Base-by-base conservation (phyloP, 179 eudicot species). In the Beta macrorhiza region DNA sequence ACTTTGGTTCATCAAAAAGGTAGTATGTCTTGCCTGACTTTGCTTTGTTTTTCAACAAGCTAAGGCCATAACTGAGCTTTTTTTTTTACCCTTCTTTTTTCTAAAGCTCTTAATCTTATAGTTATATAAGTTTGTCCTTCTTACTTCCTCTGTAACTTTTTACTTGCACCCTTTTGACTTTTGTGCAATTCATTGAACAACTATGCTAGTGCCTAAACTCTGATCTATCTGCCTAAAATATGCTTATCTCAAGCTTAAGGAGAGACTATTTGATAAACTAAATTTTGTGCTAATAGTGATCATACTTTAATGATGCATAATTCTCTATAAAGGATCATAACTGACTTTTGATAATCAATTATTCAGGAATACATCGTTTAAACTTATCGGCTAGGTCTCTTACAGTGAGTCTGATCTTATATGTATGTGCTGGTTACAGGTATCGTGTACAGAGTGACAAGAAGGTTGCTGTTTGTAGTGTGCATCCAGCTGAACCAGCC, bases 401-500 rank as follows among this genome's bases (percentile, higher is more conserved):
- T 44, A 67, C 56, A 22, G 19, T 37, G 37, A 20, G 80, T 44
- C 51, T 78, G 64, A 74, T 72, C 29, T 75, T 62, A 78, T 64
- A 17, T 47, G 62, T 64, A 32, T 80, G 14, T 37, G 25, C n/a
- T 61, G 67, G 72, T 80, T 87, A 81, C 87, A 96, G 99, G 99
- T 92, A 92, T 59, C 98, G 99, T 55, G 82, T 96, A 77, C 98
- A 96, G 85, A 96, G 97, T 89, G 98, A 96, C 87, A 88, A 64
- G 79, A 96, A 95, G 84, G 92, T 95, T 84, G 87, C 93, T 16
- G 89, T 94, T 69, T 95, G 99, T 79, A 93, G 98, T 78, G 88
- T 95, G 52, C 99, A 95, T 89, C 99, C 99, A 37, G 89, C 97
- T 29, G 99, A 94, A 84, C 96, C 89, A 84, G 99, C 99, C 68